Conservation (phyloP, 164 flowering plant species). For the Cinnamomum chago region DNA sequence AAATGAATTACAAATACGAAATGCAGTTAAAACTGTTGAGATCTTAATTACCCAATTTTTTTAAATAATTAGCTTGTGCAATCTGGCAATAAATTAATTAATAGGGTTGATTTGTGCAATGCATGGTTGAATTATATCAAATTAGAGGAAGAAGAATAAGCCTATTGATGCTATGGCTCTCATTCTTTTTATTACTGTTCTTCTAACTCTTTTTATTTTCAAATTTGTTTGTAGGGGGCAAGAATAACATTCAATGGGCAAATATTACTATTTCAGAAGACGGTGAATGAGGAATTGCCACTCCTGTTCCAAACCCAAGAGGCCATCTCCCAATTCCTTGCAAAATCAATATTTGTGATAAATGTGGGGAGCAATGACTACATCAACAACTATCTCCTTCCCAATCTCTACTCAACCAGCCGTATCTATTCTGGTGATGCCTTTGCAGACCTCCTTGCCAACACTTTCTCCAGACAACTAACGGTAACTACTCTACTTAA, state of each 20-base stretch:
- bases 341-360: slow-evolving; percentile 26
- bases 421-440: slow-evolving; percentile 16
- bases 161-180: no score
- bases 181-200: no score
- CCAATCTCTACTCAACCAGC: slow-evolving; percentile 23
- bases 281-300: slow-evolving; percentile 20
- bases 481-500: slow-evolving; percentile 11
- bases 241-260: slow-evolving; percentile 29
- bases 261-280: slow-evolving; percentile 25
- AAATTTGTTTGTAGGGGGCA: slow-evolving; percentile 20
- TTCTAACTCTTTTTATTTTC: not conserved
- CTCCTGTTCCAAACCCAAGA: slow-evolving; percentile 13
- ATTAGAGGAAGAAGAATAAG: no score
- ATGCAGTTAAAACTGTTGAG: no score
- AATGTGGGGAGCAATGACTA: slow-evolving; percentile 41
- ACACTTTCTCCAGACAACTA: slow-evolving; percentile 22
- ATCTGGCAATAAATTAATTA: no score
- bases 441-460: slow-evolving; percentile 29
- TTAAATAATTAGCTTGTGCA: no score
- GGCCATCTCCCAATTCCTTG: slow-evolving; percentile 15
- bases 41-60: no score
- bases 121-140: no score
- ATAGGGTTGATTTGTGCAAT: no score
- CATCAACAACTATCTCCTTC: slow-evolving; percentile 40
- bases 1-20: no score